phyloP scores from a whole-genome alignment of 768 basidiomycete species.

The Boletus sensibilis region DNA sequence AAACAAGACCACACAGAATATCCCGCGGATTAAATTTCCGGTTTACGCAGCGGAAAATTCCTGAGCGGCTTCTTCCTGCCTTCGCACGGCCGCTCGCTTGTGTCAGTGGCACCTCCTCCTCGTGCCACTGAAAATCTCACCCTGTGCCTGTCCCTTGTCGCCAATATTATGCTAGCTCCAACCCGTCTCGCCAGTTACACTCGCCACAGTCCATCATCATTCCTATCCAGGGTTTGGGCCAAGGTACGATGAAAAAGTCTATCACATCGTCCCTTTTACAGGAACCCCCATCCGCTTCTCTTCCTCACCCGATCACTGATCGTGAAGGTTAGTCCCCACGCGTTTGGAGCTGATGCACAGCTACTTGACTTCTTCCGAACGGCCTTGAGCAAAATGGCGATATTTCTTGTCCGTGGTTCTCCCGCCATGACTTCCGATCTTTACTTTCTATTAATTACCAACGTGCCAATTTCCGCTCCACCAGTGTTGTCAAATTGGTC shows the following conservation, averaged over 20 bases:
- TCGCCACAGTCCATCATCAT: not conserved
- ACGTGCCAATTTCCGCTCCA: conserved; percentile 7
- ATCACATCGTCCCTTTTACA: conserved; percentile 10
- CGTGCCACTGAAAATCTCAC: not conserved
- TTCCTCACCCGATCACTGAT: not conserved
- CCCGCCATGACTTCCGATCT: not conserved
- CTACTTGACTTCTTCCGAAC: not conserved
- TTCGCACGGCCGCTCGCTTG: too few species aligned
- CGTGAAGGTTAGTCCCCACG: not conserved
- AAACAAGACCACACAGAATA: conserved; percentile 12
- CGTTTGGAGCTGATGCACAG: not conserved
- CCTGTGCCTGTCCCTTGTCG: not conserved
- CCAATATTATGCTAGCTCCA: too few species aligned
- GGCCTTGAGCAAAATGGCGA: not conserved
- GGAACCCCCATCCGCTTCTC: not conserved
- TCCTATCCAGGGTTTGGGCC: not conserved
- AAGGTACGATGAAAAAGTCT: conserved; percentile 2
- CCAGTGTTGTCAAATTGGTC: not conserved
- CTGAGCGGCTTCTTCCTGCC: too few species aligned
- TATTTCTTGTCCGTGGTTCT: not conserved
- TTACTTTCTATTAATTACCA: not conserved
- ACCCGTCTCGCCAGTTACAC: not conserved
- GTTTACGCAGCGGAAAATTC: not conserved
- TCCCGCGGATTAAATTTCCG: not conserved
- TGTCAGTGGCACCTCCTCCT: not conserved